A percentile compares a stretch with the other conserved stretches of the same genome.
Evolutionary conservation across 139 green algal species (phyloP).

Genomic region (Micractinium conductrix): DNA sequence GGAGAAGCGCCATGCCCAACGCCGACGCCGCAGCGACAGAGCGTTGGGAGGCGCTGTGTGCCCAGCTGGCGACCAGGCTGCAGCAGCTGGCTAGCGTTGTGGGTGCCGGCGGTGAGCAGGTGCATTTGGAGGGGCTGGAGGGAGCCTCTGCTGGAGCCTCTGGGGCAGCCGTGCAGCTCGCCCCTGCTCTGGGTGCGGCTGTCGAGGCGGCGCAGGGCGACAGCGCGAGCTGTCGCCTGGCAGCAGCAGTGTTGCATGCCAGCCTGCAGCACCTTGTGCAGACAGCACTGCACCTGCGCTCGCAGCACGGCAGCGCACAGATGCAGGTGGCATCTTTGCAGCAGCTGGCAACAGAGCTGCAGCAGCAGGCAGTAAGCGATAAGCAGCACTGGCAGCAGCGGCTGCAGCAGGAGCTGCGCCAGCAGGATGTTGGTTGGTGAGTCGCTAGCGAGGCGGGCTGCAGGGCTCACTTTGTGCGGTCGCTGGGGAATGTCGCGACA

Average conservation of each 20-base stretch:
- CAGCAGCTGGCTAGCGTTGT: not conserved
- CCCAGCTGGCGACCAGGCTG: not conserved
- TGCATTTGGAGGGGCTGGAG: not conserved
- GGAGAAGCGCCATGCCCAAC: not conserved
- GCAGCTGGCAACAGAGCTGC: not conserved
- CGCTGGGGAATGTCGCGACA: too few species aligned
- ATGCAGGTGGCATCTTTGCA: not conserved
- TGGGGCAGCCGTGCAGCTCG: not conserved
- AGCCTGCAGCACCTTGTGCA: not conserved
- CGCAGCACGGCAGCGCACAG: not conserved
- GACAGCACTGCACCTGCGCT: not conserved
- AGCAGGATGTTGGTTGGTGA: not conserved
- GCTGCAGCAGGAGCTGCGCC: conserved; percentile 7
- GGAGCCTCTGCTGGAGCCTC: not conserved
- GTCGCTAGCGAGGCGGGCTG: too few species aligned
- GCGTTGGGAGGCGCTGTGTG: conserved; percentile 5
- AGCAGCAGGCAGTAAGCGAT: not conserved
- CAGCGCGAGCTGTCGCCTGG: not conserved
- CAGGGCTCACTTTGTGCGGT: too few species aligned
- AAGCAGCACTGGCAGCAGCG: conserved; percentile 17
- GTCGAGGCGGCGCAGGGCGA: not conserved
- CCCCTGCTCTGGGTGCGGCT: too few species aligned
- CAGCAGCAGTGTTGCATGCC: not conserved
- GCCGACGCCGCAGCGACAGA: not conserved
- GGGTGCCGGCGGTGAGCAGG: not conserved